Conservation (phyloP, 345 rosid species). For the Cochlearia excelsa region DNA sequence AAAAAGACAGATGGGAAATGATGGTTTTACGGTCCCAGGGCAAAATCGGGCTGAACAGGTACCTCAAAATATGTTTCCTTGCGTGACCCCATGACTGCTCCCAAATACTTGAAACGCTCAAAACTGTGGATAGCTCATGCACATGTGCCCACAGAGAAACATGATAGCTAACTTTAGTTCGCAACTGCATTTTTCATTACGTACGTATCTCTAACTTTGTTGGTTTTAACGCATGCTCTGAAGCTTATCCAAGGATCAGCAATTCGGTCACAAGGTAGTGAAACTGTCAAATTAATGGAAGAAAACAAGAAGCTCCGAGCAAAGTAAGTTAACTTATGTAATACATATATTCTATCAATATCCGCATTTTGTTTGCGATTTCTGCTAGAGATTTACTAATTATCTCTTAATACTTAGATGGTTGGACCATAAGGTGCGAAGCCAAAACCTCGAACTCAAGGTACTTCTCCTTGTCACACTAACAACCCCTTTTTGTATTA, state of each 20-base stretch:
- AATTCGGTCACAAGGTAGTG: slow-evolving; percentile 35
- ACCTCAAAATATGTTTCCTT: slow-evolving; percentile 18
- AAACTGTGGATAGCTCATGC: neutral
- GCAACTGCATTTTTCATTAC: neutral
- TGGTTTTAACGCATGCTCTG: slow-evolving; percentile 14
- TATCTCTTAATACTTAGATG: slow-evolving; percentile 45
- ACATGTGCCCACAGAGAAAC: slow-evolving; percentile 4
- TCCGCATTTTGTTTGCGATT: neutral
- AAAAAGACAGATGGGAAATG: slow-evolving; percentile 37
- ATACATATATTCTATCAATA: neutral
- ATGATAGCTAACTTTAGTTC: slow-evolving; percentile 22
- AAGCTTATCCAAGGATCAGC: slow-evolving; percentile 29
- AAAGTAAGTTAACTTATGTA: slow-evolving; percentile 45
- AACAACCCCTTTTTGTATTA: too few relatives aligned
- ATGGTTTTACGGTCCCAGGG: slow-evolving; percentile 24
- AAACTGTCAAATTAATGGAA: slow-evolving; percentile 48
- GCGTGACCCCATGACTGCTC: neutral
- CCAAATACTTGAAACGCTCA: slow-evolving; percentile 10
- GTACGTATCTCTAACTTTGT: slow-evolving; percentile 11
- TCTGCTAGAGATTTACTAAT: neutral
- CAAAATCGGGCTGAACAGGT: slow-evolving; percentile 45
- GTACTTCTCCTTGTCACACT: slow-evolving; percentile 30
- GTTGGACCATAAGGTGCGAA: slow-evolving; percentile 56
- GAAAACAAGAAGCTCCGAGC: slow-evolving; percentile 63
- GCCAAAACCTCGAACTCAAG: slow-evolving; percentile 57